phyloP scores from a whole-genome alignment of 2,329 filamentous ascomycete genomes.

The Calycina herbarum region DNA sequence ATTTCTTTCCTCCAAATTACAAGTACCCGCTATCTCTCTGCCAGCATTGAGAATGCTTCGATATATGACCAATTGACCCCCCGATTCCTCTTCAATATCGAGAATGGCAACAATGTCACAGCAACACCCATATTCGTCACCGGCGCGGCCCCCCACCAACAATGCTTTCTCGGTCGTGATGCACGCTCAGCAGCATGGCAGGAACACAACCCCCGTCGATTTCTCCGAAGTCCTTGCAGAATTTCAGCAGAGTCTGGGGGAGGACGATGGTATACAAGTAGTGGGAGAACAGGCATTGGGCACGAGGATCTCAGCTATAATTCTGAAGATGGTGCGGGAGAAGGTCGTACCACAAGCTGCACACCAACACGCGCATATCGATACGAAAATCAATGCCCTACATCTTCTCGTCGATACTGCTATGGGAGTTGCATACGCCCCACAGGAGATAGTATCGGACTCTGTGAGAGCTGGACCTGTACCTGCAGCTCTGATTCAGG shows the following conservation, averaged over 20 bases:
- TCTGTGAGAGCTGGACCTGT: slow-evolving; percentile 8
- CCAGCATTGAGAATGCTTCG: not conserved
- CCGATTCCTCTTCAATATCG: not conserved
- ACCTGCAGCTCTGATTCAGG: slow-evolving; percentile 9
- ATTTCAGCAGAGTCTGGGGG: slow-evolving; percentile 6
- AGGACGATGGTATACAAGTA: not conserved
- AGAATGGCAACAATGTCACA: not conserved
- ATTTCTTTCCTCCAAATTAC: too few relatives aligned
- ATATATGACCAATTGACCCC: not conserved
- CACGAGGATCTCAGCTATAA: slow-evolving; percentile 3
- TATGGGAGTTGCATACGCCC: slow-evolving; percentile 16
- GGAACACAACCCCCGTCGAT: not conserved
- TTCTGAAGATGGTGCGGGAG: not conserved
- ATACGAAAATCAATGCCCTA: slow-evolving; percentile 19
- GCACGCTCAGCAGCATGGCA: slow-evolving; percentile 10
- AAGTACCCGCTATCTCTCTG: too few relatives aligned
- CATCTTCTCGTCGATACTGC: slow-evolving; percentile 20
- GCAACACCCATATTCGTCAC: slow-evolving; percentile 1
- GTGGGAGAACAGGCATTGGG: slow-evolving; percentile 8
- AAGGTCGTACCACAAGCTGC: not conserved
- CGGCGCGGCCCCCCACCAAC: slow-evolving; percentile 3
- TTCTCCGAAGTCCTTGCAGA: not conserved
- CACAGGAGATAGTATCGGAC: not conserved
- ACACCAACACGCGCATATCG: not conserved
- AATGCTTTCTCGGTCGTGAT: slow-evolving; percentile 21